Percentiles rank a stretch among this genome's conserved stretches.
Evolutionary conservation across 257 asterid genomes (phyloP).

Genomic region (Phtheirospermum japonicum): DNA sequence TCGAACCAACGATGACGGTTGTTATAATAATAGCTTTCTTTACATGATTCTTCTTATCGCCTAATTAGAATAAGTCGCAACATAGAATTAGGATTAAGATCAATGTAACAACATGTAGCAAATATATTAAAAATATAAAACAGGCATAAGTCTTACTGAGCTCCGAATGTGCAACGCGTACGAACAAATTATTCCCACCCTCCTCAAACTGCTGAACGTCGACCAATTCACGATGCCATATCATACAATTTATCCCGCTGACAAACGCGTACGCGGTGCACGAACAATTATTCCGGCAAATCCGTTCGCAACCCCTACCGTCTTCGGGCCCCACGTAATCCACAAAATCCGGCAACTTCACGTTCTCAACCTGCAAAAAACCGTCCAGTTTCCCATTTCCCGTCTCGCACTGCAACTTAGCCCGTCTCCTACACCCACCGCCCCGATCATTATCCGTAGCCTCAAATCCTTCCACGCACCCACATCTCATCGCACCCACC

Average conservation of each 20-base stretch:
- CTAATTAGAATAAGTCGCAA: conserved; percentile 28
- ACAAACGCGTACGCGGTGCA: conserved; percentile 64
- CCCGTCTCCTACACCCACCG: conserved; percentile 60
- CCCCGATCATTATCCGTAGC: too few species aligned
- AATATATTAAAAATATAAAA: background rate
- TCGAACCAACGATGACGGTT: conserved; percentile 30
- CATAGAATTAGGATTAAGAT: background rate
- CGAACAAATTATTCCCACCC: conserved; percentile 49
- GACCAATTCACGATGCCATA: conserved; percentile 57
- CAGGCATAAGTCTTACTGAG: conserved; percentile 35
- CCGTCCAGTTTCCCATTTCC: conserved; percentile 32
- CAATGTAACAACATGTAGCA: too few species aligned
- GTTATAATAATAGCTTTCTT: conserved; percentile 35
- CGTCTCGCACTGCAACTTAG: conserved; percentile 35
- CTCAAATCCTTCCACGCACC: conserved; percentile 56
- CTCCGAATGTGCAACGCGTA: conserved; percentile 63
- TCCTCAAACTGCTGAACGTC: conserved; percentile 56
- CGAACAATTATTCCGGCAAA: conserved; percentile 60
- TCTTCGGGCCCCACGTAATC: conserved; percentile 33
- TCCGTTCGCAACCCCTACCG: conserved; percentile 32
- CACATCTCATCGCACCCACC: conserved; percentile 32
- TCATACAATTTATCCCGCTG: conserved; percentile 58
- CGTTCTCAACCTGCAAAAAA: conserved; percentile 35
- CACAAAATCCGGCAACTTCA: conserved; percentile 72
- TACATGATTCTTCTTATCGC: conserved; percentile 25